phyloP scores from a whole-genome alignment of 1,139 yeast genomes.

The Candida tetrigidarum region DNA sequence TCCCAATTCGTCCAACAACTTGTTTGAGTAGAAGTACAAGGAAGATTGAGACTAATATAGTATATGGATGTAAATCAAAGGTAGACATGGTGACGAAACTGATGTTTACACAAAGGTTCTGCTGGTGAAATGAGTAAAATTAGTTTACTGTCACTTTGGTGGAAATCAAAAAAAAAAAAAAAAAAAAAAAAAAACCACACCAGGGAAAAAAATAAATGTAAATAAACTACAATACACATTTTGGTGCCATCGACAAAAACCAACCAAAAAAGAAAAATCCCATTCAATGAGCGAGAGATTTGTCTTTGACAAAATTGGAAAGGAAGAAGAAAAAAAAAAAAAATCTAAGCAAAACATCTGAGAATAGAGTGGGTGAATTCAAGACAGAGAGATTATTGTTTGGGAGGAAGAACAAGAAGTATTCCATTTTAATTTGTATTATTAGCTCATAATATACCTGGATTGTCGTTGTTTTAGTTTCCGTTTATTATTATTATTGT shows the following conservation, averaged over 20 bases:
- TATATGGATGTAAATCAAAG: slow-evolving; percentile 35
- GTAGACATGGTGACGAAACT: slow-evolving; percentile 12
- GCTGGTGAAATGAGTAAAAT: neutral
- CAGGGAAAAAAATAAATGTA: too few relatives aligned
- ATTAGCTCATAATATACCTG: slow-evolving; percentile 1
- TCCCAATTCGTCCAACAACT: slow-evolving; percentile 37
- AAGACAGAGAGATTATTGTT: neutral
- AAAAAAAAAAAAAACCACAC: neutral
- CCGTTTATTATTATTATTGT: neutral
- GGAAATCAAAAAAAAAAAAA: neutral
- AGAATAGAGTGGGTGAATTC: neutral
- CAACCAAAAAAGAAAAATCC: neutral
- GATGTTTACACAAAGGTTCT: too few relatives aligned
- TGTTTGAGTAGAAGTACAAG: slow-evolving; percentile 37
- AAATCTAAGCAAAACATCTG: neutral
- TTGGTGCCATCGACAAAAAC: slow-evolving; percentile 3
- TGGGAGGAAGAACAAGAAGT: neutral
- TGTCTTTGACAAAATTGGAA: neutral
- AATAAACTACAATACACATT: too few relatives aligned
- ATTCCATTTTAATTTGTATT: slow-evolving; percentile 2
- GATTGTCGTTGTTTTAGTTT: slow-evolving; percentile 2
- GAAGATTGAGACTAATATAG: slow-evolving; percentile 31
- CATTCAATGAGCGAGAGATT: neutral
- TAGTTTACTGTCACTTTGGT: too few relatives aligned
- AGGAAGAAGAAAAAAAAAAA: neutral